Evolutionary conservation across 352 stramenopile species (phyloP), one percentile per base, ranked within the genome.

Genomic region (Phytophthora palmivora): DNA sequence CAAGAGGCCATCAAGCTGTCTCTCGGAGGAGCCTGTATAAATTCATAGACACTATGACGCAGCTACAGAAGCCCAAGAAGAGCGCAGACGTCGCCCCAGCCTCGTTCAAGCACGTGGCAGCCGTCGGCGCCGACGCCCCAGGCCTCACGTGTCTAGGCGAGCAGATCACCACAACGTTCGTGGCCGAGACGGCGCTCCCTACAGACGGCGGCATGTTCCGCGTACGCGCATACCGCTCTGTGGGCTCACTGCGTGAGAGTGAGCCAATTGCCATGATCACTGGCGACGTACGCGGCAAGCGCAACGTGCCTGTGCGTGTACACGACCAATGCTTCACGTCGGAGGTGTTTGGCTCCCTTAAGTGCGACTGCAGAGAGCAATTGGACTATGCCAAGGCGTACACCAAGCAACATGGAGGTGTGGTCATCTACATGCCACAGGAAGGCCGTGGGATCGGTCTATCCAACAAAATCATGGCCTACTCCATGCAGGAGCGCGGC

Each of bases 311-410:
- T 12, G 91, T 99, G 38, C 97, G 98, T 36, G 97, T 99, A 39
- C 98, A 99, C 76, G 97, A 99, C 84, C 97, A 99, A 74, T 99
- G 98, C 79, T 94, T 99, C 63, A 99, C 98, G 36, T 98, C 92
- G 33, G 98, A 99, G 78, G 96, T 99, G 15, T 99, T 99, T 83
- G 94, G 98, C 9, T 98, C 87, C 56, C 87, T 97, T 67, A 97
- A 98, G 75, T 99, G 98, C 72, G 98, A 99, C 78, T 99, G 98
- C 79, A 95, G 90, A 61, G 92, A 99, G 74, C 98, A 99, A 76
- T 82, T 99, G 39, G 87, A 98, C 55, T 95, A 95, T 70, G 92
- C 96, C 32, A 91, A 99, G 58, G 66, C 91, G 49, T 97, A 97
- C 73, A 98, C 98, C 21, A 83, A 91, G 57, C 77, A 98, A 56